These are phyloP conservation scores for Venturiaceae sp. DNA, from an alignment of 2,329 filamentous ascomycete genomes.

Conservation along the genomic window DNA sequence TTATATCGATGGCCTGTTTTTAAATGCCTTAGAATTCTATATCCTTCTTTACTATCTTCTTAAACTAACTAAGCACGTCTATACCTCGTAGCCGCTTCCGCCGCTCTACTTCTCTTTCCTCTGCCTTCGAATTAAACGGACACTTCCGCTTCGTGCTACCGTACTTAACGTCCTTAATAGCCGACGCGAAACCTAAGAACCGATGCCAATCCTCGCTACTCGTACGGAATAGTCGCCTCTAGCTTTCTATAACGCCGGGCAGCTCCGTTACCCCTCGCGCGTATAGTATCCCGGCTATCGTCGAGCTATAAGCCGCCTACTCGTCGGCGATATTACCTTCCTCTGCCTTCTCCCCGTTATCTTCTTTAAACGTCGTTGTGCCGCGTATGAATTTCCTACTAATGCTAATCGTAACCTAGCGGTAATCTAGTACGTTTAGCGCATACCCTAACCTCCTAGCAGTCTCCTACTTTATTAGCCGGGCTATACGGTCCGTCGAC, in stretches of 20 bases:
- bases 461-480: constrained; percentile 12
- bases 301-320: constrained; percentile 10
- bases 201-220: constrained; percentile 13
- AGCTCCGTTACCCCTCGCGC: constrained; percentile 11
- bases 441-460: constrained; percentile 8
- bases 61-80: constrained; percentile 9
- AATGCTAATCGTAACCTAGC: constrained; percentile 14
- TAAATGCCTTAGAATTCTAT: constrained; percentile 14
- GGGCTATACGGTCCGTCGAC: constrained; percentile 10
- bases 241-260: constrained; percentile 9
- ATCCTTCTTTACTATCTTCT: constrained; percentile 10
- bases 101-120: constrained; percentile 1
- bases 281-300: constrained; percentile 12
- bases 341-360: constrained; percentile 12
- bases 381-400: constrained; percentile 13
- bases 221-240: constrained; percentile 10
- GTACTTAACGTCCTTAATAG: constrained; percentile 9
- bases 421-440: constrained; percentile 12
- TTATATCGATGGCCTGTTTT: constrained; percentile 14
- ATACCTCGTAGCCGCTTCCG: constrained; percentile 8
- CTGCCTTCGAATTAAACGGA: neutral
- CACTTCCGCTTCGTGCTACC: constrained; percentile 10
- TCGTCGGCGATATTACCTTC: constrained; percentile 7
- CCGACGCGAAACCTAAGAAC: constrained; percentile 13
- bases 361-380: constrained; percentile 10